Percentiles rank a stretch among this genome's conserved stretches.
These are phyloP conservation scores for Heracleum sosnowskyi DNA, from an alignment of 129 eudicot genomes.

Conservation along the genomic window DNA sequence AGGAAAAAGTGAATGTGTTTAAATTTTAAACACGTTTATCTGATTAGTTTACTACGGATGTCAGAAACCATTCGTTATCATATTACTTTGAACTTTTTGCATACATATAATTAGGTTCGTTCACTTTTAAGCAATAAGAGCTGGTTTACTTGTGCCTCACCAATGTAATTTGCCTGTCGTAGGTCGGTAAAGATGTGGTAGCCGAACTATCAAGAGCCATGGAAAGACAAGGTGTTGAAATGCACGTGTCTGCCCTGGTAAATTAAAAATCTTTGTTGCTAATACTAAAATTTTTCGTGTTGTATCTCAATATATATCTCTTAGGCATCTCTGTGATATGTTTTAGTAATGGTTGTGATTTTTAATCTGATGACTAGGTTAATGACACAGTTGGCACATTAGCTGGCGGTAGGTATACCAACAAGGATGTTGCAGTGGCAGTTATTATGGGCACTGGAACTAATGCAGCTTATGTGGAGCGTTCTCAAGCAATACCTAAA, in stretches of 20 bases:
- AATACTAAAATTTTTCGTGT: neutral
- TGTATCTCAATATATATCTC: neutral
- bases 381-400: conserved; percentile 93
- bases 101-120: neutral
- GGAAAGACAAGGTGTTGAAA: conserved; percentile 62
- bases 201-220: conserved; percentile 53
- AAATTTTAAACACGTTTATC: too few relatives aligned
- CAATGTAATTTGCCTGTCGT: neutral
- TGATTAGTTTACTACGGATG: neutral
- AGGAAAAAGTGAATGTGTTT: neutral
- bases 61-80: neutral
- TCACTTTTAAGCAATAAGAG: neutral
- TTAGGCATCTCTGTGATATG: neutral
- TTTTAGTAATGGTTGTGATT: neutral
- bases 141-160: neutral
- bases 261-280: conserved; percentile 20
- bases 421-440: conserved; percentile 56
- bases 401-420: conserved; percentile 74
- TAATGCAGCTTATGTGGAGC: conserved; percentile 94
- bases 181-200: conserved; percentile 51
- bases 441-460: conserved; percentile 94
- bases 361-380: conserved; percentile 38
- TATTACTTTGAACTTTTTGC: neutral
- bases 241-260: conserved; percentile 81
- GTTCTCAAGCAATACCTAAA: conserved; percentile 78